phyloP scores from a whole-genome alignment of 345 rosid genomes.

The Rhodomyrtus tomentosa region DNA sequence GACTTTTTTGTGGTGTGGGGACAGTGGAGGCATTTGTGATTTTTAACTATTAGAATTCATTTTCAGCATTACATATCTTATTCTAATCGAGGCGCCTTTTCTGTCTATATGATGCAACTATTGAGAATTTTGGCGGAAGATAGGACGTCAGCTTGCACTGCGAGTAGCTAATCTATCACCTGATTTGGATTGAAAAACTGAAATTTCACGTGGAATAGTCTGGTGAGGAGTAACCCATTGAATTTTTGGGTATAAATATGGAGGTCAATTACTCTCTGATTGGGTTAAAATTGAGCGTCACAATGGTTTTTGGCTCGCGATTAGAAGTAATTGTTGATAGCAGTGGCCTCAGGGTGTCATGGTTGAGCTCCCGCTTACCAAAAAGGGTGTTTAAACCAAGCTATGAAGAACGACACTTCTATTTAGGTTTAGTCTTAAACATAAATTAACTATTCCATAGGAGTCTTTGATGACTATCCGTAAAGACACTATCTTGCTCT shows the following conservation, averaged over 20 bases:
- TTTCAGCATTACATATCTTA: background rate
- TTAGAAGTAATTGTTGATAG: background rate
- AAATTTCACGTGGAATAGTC: background rate
- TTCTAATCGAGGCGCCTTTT: background rate
- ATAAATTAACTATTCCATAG: background rate
- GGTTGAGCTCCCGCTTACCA: constrained; percentile 58
- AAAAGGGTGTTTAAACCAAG: constrained; percentile 97
- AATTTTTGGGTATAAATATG: background rate
- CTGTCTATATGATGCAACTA: background rate
- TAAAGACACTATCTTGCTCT: background rate
- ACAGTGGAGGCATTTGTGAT: background rate
- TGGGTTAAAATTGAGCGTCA: background rate
- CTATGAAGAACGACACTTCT: constrained; percentile 29
- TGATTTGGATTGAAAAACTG: background rate
- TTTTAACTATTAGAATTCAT: background rate
- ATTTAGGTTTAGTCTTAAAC: background rate
- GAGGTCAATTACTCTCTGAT: background rate
- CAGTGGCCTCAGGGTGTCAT: background rate
- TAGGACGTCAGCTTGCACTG: background rate
- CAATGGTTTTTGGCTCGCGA: background rate
- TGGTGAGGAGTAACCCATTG: background rate
- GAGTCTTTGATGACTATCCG: background rate
- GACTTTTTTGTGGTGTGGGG: background rate
- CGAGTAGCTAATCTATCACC: background rate
- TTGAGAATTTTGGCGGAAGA: background rate